These are phyloP conservation scores for Meyerozyma guilliermondii DNA, from an alignment of 1,139 yeast genomes.

Conservation along the genomic window DNA sequence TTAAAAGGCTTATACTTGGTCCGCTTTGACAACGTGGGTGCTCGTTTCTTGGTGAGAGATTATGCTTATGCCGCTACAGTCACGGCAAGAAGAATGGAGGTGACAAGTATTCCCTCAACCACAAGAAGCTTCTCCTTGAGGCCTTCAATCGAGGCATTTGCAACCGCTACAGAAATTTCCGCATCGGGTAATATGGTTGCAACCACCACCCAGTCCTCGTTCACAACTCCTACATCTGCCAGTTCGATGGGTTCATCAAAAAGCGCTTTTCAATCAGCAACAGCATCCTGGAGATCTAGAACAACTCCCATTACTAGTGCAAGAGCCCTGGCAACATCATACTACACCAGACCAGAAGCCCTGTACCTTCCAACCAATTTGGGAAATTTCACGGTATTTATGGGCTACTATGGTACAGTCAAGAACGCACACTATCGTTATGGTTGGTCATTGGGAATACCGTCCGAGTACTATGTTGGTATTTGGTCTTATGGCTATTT, in stretches of 20 bases:
- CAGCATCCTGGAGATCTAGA: background rate
- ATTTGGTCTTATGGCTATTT: background rate
- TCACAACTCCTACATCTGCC: no score
- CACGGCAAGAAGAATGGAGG: background rate
- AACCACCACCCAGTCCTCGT: no score
- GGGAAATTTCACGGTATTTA: background rate
- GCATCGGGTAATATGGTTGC: no score
- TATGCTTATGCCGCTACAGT: background rate
- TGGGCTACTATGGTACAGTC: background rate
- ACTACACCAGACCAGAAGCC: background rate
- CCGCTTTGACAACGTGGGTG: background rate
- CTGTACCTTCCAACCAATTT: background rate
- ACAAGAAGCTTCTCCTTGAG: no score
- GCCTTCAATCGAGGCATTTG: no score
- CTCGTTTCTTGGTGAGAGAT: background rate
- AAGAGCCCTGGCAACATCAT: background rate
- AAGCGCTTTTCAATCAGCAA: background rate
- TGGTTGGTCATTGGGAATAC: background rate
- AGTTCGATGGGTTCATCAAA: no score
- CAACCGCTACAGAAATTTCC: no score
- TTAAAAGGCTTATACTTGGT: background rate
- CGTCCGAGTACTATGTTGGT: background rate
- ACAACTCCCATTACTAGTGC: background rate
- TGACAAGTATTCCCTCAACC: background rate
- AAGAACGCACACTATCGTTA: background rate